A percentile compares a stretch with the other conserved stretches of the same genome.
These are phyloP conservation scores for Colletotrichum theobromicola DNA, from an alignment of 2,329 filamentous ascomycete species.

Conservation along the genomic window DNA sequence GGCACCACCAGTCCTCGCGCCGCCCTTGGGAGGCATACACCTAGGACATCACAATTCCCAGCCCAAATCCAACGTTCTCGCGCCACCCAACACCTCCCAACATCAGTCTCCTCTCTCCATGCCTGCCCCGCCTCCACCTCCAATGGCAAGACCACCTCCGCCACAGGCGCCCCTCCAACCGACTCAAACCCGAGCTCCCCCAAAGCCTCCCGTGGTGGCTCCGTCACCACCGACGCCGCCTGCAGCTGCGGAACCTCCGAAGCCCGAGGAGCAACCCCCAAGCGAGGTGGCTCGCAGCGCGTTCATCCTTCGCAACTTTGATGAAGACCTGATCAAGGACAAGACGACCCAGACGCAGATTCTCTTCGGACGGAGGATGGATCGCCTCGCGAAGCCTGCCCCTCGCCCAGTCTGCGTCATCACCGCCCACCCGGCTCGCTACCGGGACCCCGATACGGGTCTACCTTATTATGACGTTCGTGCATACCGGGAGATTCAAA, in stretches of 20 bases:
- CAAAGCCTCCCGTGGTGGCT: neutral
- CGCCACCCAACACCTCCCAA: constrained; percentile 47
- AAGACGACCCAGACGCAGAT: constrained; percentile 63
- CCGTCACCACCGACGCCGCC: constrained; percentile 23
- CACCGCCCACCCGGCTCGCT: constrained; percentile 80
- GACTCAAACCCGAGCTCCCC: constrained; percentile 17
- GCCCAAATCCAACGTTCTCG: constrained; percentile 50
- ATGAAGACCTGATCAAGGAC: constrained; percentile 60
- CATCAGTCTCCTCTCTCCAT: constrained; percentile 40
- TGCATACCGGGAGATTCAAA: constrained; percentile 83
- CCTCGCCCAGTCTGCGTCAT: constrained; percentile 74
- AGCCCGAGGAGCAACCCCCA: constrained; percentile 20
- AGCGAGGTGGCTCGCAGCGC: constrained; percentile 57
- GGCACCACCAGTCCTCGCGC: constrained; percentile 41
- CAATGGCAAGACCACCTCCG: constrained; percentile 23
- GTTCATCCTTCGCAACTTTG: constrained; percentile 66
- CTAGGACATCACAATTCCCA: constrained; percentile 30
- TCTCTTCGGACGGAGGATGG: constrained; percentile 63
- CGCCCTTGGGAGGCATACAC: constrained; percentile 35
- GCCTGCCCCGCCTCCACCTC: constrained; percentile 30
- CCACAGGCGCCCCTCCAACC: constrained; percentile 21
- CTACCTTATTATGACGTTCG: constrained; percentile 80
- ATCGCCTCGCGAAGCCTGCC: constrained; percentile 57
- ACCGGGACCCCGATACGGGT: constrained; percentile 84
- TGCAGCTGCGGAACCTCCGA: constrained; percentile 18